A percentile compares a stretch with the other conserved stretches of the same genome.
phyloP scores from a whole-genome alignment of 441 rosid species.

The Gossypium davidsonii region DNA sequence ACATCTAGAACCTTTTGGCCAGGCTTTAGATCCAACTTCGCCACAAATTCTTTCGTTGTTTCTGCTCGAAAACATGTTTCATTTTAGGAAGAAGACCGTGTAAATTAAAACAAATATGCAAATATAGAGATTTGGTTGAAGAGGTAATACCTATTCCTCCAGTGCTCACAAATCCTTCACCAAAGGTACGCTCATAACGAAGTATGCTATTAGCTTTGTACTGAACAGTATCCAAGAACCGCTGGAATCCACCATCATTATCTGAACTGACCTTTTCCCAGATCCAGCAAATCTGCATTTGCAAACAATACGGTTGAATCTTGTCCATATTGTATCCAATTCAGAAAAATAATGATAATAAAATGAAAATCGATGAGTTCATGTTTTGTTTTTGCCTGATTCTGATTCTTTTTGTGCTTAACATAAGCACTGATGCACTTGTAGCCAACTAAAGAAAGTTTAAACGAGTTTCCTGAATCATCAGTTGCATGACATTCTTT shows the following conservation, averaged over 20 bases:
- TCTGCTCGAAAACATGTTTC: slow-evolving; percentile 31
- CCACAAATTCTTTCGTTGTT: slow-evolving; percentile 93
- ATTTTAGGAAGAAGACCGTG: neutral
- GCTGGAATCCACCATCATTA: slow-evolving; percentile 86
- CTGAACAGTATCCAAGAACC: slow-evolving; percentile 89
- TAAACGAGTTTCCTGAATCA: slow-evolving; percentile 57
- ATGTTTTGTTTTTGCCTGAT: slow-evolving; percentile 46
- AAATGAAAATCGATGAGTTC: neutral
- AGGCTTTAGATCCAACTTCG: slow-evolving; percentile 68
- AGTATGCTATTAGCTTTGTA: slow-evolving; percentile 76
- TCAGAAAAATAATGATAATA: neutral
- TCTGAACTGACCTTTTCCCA: slow-evolving; percentile 80
- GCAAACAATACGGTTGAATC: neutral
- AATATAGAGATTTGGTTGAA: neutral
- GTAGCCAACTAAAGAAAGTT: slow-evolving; percentile 74
- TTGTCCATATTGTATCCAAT: slow-evolving; percentile 10
- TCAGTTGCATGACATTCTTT: slow-evolving; percentile 61
- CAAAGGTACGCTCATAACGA: slow-evolving; percentile 91
- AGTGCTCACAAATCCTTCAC: slow-evolving; percentile 91
- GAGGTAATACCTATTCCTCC: slow-evolving; percentile 74
- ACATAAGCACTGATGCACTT: slow-evolving; percentile 98
- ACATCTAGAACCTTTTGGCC: slow-evolving; percentile 96
- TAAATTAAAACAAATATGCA: neutral
- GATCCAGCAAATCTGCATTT: slow-evolving; percentile 84
- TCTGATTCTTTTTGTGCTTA: slow-evolving; percentile 84